Evolutionary conservation across 345 rosid species (phyloP).

Genomic region (Gossypium thurberi): DNA sequence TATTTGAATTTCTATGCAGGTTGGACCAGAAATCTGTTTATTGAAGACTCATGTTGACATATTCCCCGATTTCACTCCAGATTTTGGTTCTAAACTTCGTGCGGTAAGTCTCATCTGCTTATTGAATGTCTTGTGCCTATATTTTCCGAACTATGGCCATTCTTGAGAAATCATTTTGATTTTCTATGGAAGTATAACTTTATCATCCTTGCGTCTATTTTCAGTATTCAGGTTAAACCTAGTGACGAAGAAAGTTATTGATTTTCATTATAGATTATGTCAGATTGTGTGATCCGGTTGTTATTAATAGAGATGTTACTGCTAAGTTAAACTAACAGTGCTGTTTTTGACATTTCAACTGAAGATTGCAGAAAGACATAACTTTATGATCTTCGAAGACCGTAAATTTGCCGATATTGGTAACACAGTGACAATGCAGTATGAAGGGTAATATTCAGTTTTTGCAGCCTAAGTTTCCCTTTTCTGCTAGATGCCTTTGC

Average conservation of each 20-base stretch:
- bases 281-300: background rate
- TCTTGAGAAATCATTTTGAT: background rate
- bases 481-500: background rate
- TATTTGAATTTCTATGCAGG: conserved; percentile 36
- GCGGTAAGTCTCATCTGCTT: conserved; percentile 31
- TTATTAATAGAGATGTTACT: background rate
- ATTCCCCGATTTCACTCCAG: conserved; percentile 82
- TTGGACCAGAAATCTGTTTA: conserved; percentile 87
- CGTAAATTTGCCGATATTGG: conserved; percentile 99
- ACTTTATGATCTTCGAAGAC: conserved; percentile 88
- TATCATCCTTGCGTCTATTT: background rate
- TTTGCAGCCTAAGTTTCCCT: background rate
- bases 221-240: background rate
- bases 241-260: background rate
- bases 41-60: conserved; percentile 95
- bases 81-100: conserved; percentile 82
- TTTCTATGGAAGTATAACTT: background rate
- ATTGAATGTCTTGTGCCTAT: background rate
- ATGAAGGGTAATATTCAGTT: conserved; percentile 50
- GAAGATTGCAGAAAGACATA: conserved; percentile 84
- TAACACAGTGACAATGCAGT: conserved; percentile 96
- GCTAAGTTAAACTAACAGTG: background rate
- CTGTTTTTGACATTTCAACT: background rate
- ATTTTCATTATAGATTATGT: background rate
- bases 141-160: background rate